Conservation (phyloP, 345 rosid species). For the Aurinia saxatilis region DNA sequence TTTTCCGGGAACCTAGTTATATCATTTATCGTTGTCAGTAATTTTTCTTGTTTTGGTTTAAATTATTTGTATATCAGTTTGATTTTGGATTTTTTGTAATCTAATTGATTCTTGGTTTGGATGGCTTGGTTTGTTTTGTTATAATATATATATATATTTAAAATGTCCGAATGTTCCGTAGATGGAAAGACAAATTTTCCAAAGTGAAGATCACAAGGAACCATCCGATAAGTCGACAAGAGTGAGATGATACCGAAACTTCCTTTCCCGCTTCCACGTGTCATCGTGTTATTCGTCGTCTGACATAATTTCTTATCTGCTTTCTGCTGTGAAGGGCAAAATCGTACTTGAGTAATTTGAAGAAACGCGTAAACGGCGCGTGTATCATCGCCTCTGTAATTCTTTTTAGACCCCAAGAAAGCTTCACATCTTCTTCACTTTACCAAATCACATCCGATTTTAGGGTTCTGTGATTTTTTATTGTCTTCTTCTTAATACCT, state of each 20-base stretch:
- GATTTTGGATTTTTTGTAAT: too few species aligned
- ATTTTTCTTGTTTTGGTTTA: too few species aligned
- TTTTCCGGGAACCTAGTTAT: too few species aligned
- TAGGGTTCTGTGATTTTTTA: constrained; percentile 11
- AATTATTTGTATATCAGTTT: too few species aligned
- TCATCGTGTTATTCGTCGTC: background rate
- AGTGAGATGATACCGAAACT: constrained; percentile 9
- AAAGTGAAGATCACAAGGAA: background rate
- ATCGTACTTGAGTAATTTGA: background rate
- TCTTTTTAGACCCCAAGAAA: too few species aligned
- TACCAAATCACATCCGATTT: constrained; percentile 22
- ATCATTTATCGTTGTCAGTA: too few species aligned
- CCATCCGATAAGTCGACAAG: too few species aligned
- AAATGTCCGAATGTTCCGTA: too few species aligned
- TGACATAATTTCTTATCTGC: background rate
- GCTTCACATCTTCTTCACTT: constrained; percentile 28
- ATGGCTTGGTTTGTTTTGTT: too few species aligned
- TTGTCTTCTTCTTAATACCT: constrained; percentile 13
- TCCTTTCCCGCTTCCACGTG: constrained; percentile 14
- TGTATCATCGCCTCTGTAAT: background rate
- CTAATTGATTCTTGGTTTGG: too few species aligned
- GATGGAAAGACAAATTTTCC: background rate
- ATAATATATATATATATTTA: too few species aligned
- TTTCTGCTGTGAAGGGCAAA: background rate
- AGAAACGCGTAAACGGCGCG: constrained; percentile 21